These are phyloP conservation scores for Gastrolobium bilobum DNA, from an alignment of 306 rosid species.

Conservation along the genomic window DNA sequence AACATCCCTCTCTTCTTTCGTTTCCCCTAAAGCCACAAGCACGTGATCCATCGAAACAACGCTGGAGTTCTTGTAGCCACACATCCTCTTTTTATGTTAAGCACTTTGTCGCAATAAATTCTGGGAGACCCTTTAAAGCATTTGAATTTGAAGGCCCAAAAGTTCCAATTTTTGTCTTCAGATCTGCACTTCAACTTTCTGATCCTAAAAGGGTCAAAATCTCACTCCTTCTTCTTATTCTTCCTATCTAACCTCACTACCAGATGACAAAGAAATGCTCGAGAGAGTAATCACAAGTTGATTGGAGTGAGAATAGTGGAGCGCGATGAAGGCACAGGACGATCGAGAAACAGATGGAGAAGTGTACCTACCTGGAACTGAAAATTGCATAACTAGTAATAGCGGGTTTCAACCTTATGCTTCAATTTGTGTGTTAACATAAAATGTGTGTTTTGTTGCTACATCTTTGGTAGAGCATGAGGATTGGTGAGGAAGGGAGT, in stretches of 20 bases:
- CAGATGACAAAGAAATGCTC: background rate
- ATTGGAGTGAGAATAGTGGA: conserved; percentile 6
- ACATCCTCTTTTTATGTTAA: background rate
- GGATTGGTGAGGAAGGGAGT: background rate
- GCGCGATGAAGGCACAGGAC: background rate
- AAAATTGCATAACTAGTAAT: conserved; percentile 13
- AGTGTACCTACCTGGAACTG: conserved; percentile 33
- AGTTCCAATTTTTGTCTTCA: conserved; percentile 34
- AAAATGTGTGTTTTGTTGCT: too few species aligned
- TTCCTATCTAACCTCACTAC: background rate
- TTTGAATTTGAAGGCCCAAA: background rate
- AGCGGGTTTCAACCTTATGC: conserved; percentile 24
- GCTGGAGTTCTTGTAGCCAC: conserved; percentile 6
- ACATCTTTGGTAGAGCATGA: background rate
- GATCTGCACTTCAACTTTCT: conserved; percentile 41
- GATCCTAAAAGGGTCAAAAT: conserved; percentile 38
- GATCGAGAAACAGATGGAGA: background rate
- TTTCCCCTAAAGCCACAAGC: conserved; percentile 58
- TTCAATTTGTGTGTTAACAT: background rate
- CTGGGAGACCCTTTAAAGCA: conserved; percentile 45
- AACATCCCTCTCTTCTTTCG: conserved; percentile 63
- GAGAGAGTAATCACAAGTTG: background rate
- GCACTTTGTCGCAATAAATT: background rate
- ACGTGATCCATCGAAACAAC: conserved; percentile 61
- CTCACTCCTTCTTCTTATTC: background rate